These are phyloP conservation scores for Circinella minor DNA, from an alignment of 371 early-diverging fungal genomes.

Conservation along the genomic window DNA sequence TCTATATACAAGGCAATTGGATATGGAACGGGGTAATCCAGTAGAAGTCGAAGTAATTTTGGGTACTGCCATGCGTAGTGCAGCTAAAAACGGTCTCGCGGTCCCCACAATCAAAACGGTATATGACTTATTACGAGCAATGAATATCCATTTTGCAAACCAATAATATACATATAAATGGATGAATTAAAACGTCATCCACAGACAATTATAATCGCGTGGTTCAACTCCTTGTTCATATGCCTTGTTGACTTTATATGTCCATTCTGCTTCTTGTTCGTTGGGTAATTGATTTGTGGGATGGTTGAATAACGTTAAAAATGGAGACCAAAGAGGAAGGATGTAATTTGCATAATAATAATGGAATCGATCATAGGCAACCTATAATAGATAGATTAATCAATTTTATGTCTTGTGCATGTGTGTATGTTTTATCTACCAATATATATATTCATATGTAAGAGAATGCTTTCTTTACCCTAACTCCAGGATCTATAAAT, in stretches of 20 bases:
- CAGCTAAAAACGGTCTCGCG: conserved; percentile 44
- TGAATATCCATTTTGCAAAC: conserved; percentile 5
- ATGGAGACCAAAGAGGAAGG: conserved; percentile 17
- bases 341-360: conserved; percentile 30
- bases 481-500: conserved; percentile 29
- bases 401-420: too few species aligned
- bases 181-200: conserved; percentile 1
- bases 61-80: conserved; percentile 60
- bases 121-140: conserved; percentile 25
- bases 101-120: conserved; percentile 50
- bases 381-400: conserved; percentile 13
- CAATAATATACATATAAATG: not conserved
- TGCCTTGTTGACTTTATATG: conserved; percentile 6
- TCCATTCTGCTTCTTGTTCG: conserved; percentile 20
- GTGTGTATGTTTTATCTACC: not conserved
- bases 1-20: conserved; percentile 33
- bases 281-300: conserved; percentile 9
- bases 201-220: conserved; percentile 12
- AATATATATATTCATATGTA: not conserved
- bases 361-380: conserved; percentile 30
- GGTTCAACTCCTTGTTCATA: conserved; percentile 9
- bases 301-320: conserved; percentile 12
- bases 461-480: conserved; percentile 11
- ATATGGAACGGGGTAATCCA: conserved; percentile 60
- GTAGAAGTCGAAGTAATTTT: conserved; percentile 73